Base-by-base conservation (phyloP, 495 filamentous ascomycete genomes). In the Xylaria scruposa region DNA sequence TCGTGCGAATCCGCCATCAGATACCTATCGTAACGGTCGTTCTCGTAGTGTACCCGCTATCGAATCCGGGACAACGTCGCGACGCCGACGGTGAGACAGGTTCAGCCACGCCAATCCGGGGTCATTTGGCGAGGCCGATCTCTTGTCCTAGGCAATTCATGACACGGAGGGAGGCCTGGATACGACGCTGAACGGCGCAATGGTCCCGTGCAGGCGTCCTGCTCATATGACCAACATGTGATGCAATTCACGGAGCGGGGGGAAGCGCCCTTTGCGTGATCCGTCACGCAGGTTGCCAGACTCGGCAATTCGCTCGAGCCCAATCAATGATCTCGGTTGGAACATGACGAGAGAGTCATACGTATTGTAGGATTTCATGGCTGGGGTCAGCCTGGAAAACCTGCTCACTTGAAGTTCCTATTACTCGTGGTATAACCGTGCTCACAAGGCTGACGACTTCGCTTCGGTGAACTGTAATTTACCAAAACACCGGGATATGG, bases 91-190 rank as follows among this genome's bases (percentile, higher is more conserved):
- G 15, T 38, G 60, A 64, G 59, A 36, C 59, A 54, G 3, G 36
- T 31, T 42, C 21, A 44, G 46, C 59, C 19, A 64, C 68, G 33
- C 47, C 68, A 9, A 70, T 53, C 36, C 60, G 53, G 15, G 68
- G 46, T 70, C 21, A 33, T 13, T 21, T 56, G 53, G 47, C 60
- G 40, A 70, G 49, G 44, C 60, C n/a, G 56, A 70, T 44, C 68
- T 29, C 31, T 47, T 6, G 21, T 69, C 53, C 51, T 10, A 44
- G 40, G 6, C 15, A 12, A 10, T 19, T 6, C 8, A 12, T 17
- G 40, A 21, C 19, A 38, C n/a, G 15, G 29, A 38, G n/a, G 53
- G 53, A 56, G 26, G 58, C 33, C 58, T 38, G 12, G 9, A 60
- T 44, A 29, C 38, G 4, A 63, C 38, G 15, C 0, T 63, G 60